Evolutionary conservation across 78 protist genomes (phyloP), one percentile per base, ranked within the genome.

Genomic region (Chrysochromulina parva): DNA sequence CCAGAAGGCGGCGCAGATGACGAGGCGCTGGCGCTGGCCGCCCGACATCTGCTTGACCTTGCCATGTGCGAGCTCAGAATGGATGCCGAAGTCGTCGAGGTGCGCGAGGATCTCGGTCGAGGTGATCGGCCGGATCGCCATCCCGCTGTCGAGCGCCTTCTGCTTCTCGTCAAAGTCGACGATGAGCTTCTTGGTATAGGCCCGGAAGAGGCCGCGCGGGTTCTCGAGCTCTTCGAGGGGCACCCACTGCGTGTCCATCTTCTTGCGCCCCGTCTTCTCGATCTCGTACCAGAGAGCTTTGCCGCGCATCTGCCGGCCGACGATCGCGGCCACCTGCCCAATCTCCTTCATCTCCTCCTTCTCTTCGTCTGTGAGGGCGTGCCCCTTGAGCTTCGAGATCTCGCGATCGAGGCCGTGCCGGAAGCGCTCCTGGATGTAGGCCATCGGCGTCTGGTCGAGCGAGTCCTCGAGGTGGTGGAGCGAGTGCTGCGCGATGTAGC

Each of bases 401-500:
- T 88, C 91, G 14, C 13, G 48, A 69, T 88, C 91, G 50, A 88
- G 84, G 38, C 91, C 91, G 52, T 26, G 24, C n/a, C 65, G 90
- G 88, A 57, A 57, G 69, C 88, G 88, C 26, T 22, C 26, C 53
- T 26, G 57, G 20, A 47, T 11, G 54, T n/a, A 73, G 28, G 3
- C 14, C 28, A 47, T 24, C 54, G 55, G 50, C 1, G 14, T 47
- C 24, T n/a, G 10, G 81, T n/a, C 14, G 38, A 88, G 47, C 71
- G 69, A 52, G 3, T 69, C 91, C 66, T 88, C 91, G 20, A 88
- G 48, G 65, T 88, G 91, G 85, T 88, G 91, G 78, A 88, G 60
- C 74, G 86, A 73, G 55, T 88, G 91, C 91, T 88, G 91, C 76
- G 90, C 78, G 50, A 87, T 87, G 90, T 87, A 87, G 54, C 82